phyloP scores from a whole-genome alignment of 139 green algal species.

The Coelastrella sp. region DNA sequence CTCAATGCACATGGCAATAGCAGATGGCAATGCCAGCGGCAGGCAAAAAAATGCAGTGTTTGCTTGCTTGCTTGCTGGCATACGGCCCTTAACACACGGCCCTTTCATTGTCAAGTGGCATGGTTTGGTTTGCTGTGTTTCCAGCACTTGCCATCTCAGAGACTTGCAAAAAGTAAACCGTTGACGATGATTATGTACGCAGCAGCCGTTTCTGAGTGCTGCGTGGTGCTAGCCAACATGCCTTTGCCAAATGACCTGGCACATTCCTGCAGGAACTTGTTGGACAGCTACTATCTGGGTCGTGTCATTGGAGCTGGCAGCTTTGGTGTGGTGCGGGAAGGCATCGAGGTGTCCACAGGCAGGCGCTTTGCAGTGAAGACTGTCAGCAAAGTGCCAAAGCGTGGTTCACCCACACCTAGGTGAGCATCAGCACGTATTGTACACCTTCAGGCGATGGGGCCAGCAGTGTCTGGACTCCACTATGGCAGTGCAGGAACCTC shows the following conservation, averaged over 20 bases:
- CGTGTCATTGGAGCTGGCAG: conserved; percentile 87
- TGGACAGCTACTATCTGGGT: conserved; percentile 76
- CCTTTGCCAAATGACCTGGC: not conserved
- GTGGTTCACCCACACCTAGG: conserved; percentile 78
- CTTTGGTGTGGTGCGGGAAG: conserved; percentile 92
- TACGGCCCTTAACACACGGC: too few species aligned
- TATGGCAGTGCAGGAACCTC: not conserved
- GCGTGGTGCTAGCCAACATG: too few species aligned
- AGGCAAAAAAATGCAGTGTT: too few species aligned
- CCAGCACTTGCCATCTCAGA: too few species aligned
- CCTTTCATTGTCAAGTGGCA: too few species aligned
- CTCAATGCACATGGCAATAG: too few species aligned
- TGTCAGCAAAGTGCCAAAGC: conserved; percentile 89
- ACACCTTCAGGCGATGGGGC: not conserved
- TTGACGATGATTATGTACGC: too few species aligned
- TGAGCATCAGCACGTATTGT: not conserved
- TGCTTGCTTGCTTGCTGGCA: too few species aligned
- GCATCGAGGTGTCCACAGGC: conserved; percentile 66
- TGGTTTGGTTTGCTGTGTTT: too few species aligned
- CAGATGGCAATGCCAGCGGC: too few species aligned
- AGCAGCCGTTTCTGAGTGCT: too few species aligned
- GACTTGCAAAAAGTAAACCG: too few species aligned
- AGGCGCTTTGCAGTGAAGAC: conserved; percentile 87
- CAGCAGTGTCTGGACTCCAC: not conserved
- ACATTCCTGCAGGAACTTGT: conserved; percentile 30